These are phyloP conservation scores for Coemansia guatemalensis DNA, from an alignment of 192 early-diverging fungal genomes.

Conservation along the genomic window DNA sequence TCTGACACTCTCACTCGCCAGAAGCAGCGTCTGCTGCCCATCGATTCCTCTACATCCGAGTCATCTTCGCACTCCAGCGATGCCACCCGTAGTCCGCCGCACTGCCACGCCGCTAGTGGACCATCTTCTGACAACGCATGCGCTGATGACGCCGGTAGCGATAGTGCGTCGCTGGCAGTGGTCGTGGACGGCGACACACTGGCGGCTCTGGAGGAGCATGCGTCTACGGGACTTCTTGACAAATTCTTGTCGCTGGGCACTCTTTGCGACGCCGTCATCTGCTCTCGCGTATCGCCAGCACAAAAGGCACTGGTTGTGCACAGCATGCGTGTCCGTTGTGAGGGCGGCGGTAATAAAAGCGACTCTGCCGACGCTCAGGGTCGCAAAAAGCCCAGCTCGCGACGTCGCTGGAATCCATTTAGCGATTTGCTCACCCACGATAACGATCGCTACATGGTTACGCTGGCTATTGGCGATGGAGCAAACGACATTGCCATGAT, in stretches of 20 bases:
- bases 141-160: background rate
- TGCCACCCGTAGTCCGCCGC: conserved; percentile 7
- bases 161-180: conserved; percentile 58
- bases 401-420: background rate
- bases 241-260: conserved; percentile 74
- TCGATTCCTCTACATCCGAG: background rate
- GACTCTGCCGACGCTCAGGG: background rate
- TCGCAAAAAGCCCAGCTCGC: background rate
- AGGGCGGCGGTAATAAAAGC: conserved; percentile 14
- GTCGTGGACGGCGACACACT: conserved; percentile 93
- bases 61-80: conserved; percentile 12
- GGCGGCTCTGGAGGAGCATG: conserved; percentile 51
- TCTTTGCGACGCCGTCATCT: conserved; percentile 78
- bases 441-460: conserved; percentile 54
- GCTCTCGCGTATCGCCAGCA: conserved; percentile 84
- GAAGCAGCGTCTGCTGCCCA: no score
- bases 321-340: conserved; percentile 59
- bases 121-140: no score
- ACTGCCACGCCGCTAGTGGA: background rate
- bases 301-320: conserved; percentile 90
- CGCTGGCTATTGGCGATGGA: conserved; percentile 88
- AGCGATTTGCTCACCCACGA: conserved; percentile 27
- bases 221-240: conserved; percentile 47
- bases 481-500: conserved; percentile 98
- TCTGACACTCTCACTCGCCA: no score